These are phyloP conservation scores for Suhomyces pyralidae DNA, from an alignment of 805 yeast species.

Conservation along the genomic window DNA sequence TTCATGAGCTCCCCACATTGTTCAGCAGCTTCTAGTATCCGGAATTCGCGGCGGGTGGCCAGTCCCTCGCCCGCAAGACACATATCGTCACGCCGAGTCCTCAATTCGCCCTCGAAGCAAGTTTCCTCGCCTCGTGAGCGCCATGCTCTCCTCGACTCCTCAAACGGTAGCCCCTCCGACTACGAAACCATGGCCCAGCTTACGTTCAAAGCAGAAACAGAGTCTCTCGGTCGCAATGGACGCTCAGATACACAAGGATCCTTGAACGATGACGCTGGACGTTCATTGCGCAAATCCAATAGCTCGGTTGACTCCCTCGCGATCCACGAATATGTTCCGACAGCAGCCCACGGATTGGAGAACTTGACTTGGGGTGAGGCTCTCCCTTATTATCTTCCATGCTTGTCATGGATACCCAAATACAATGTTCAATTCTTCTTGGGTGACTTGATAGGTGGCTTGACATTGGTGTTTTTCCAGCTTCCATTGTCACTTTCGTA, in stretches of 20 bases:
- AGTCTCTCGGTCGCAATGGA: neutral
- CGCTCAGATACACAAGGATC: neutral
- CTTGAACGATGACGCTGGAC: neutral
- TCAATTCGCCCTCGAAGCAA: neutral
- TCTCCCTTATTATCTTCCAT: slow-evolving; percentile 65
- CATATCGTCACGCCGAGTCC: slow-evolving; percentile 20
- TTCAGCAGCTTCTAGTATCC: neutral
- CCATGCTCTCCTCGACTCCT: slow-evolving; percentile 9
- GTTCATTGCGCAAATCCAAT: neutral
- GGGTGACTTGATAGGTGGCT: slow-evolving; percentile 76
- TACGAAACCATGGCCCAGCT: neutral
- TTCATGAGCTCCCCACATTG: neutral
- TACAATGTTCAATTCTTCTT: slow-evolving; percentile 42
- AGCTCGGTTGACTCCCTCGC: neutral
- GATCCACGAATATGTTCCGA: slow-evolving; percentile 21
- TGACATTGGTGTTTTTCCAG: slow-evolving; percentile 86
- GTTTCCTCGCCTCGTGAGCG: slow-evolving; percentile 8
- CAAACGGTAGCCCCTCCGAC: neutral
- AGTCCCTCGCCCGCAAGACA: slow-evolving; percentile 9
- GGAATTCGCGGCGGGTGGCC: slow-evolving; percentile 3
- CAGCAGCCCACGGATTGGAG: slow-evolving; percentile 17
- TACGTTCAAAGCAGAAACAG: neutral
- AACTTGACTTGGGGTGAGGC: slow-evolving; percentile 26
- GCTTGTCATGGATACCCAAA: slow-evolving; percentile 61
- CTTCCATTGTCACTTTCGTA: slow-evolving; percentile 68